Evolutionary conservation across 2,329 filamentous ascomycete species (phyloP).

Genomic region (Penicillium sp.): DNA sequence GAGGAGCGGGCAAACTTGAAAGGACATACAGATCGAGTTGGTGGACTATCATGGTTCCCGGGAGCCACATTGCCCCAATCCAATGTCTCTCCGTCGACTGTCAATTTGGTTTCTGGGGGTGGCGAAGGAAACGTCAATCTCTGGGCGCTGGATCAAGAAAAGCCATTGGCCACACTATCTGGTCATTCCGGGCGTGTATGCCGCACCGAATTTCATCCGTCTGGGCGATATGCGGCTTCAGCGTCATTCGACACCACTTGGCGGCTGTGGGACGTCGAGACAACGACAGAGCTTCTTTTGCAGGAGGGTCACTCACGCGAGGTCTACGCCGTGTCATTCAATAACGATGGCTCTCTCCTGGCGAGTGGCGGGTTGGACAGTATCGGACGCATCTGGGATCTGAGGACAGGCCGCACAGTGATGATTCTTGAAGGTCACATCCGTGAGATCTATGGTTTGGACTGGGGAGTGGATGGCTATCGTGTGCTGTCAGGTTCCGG

Average conservation of each 20-base stretch:
- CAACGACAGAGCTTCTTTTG: conserved; percentile 74
- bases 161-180: conserved; percentile 73
- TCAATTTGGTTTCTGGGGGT: conserved; percentile 87
- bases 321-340: conserved; percentile 87
- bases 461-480: conserved; percentile 89
- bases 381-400: conserved; percentile 92
- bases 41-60: conserved; percentile 87
- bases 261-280: conserved; percentile 92
- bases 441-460: conserved; percentile 85
- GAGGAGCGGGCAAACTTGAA: conserved; percentile 72
- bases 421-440: conserved; percentile 95
- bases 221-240: conserved; percentile 82
- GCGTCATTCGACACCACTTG: conserved; percentile 96
- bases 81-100: conserved; percentile 66
- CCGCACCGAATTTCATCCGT: conserved; percentile 90
- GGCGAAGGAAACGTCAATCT: conserved; percentile 84
- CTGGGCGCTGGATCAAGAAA: conserved; percentile 85
- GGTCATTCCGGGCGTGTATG: conserved; percentile 87
- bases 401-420: conserved; percentile 85
- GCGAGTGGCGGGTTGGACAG: conserved; percentile 93
- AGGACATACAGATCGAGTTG: conserved; percentile 84
- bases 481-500: conserved; percentile 89
- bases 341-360: conserved; percentile 82
- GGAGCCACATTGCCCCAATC: conserved; percentile 69
- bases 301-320: conserved; percentile 95